phyloP scores from a whole-genome alignment of 83 land plant species.

The Larix sibirica region DNA sequence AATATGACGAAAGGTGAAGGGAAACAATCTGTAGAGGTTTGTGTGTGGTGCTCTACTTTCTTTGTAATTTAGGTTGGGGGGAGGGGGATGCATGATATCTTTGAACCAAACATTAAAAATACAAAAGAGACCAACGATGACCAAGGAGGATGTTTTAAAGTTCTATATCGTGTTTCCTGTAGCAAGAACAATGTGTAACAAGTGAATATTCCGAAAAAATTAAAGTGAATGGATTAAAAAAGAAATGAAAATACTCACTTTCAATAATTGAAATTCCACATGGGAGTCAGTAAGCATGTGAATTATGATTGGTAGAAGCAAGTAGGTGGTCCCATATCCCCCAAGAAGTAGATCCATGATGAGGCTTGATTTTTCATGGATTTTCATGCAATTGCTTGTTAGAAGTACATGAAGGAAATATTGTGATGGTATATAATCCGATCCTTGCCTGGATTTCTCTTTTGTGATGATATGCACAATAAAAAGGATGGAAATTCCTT shows the following conservation, averaged over 20 bases:
- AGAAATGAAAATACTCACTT: neutral
- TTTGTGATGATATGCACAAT: neutral
- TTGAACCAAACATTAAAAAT: too few relatives aligned
- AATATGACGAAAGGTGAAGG: too few relatives aligned
- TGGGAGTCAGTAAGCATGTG: conserved; percentile 17
- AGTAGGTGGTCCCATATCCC: conserved; percentile 37
- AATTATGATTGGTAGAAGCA: conserved; percentile 25
- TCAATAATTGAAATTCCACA: neutral
- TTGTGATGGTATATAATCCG: neutral
- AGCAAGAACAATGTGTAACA: neutral
- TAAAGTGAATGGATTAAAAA: neutral
- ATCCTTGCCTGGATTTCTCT: neutral
- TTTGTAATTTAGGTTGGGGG: too few relatives aligned
- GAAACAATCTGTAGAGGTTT: too few relatives aligned
- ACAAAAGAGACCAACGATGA: too few relatives aligned
- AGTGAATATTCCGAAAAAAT: neutral
- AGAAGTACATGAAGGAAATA: conserved; percentile 7
- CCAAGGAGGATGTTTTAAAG: too few relatives aligned
- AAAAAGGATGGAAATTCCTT: neutral
- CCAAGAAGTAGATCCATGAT: conserved; percentile 33
- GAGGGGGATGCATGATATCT: too few relatives aligned
- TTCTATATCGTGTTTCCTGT: too few relatives aligned
- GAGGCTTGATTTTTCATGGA: conserved; percentile 27
- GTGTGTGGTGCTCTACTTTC: too few relatives aligned
- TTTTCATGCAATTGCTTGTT: neutral